Evolutionary conservation across 2,329 filamentous ascomycete genomes (phyloP).

Genomic region (Decorospora gaudefroyi): DNA sequence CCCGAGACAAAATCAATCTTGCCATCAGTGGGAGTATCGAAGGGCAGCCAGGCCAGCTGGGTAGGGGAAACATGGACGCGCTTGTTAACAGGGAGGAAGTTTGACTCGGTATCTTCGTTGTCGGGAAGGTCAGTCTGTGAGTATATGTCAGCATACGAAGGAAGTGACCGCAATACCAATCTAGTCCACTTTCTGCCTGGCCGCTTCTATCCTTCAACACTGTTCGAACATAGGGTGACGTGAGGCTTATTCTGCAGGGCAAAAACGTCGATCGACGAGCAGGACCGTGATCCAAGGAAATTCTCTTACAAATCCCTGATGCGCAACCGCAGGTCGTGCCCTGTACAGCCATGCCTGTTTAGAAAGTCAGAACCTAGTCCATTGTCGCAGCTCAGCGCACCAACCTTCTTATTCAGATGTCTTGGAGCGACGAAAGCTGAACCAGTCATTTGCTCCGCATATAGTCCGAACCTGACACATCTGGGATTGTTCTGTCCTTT

Average conservation of each 20-base stretch:
- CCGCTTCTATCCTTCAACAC: background rate
- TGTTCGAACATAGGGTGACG: constrained; percentile 1
- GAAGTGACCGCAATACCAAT: background rate
- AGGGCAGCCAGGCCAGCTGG: constrained; percentile 46
- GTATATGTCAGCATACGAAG: constrained; percentile 30
- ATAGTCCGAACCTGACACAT: constrained; percentile 44
- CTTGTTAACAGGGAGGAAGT: constrained; percentile 44
- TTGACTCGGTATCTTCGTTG: constrained; percentile 44
- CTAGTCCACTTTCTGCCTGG: background rate
- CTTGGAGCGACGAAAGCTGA: constrained; percentile 44
- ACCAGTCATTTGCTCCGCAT: constrained; percentile 47
- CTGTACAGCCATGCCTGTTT: constrained; percentile 40
- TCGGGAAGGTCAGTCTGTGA: constrained; percentile 43
- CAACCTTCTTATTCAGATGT: constrained; percentile 43
- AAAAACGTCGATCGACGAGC: constrained; percentile 1
- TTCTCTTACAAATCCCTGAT: constrained; percentile 46
- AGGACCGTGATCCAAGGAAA: background rate
- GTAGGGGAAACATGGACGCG: constrained; percentile 46
- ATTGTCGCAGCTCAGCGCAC: background rate
- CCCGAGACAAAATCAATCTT: constrained; percentile 43
- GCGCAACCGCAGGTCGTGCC: constrained; percentile 46
- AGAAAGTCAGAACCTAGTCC: constrained; percentile 9
- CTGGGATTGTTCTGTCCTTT: constrained; percentile 52
- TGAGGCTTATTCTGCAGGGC: background rate
- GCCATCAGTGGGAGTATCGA: constrained; percentile 41